These are phyloP conservation scores for Harringtonia aguacate DNA, from an alignment of 2,329 filamentous ascomycete genomes.

Conservation along the genomic window DNA sequence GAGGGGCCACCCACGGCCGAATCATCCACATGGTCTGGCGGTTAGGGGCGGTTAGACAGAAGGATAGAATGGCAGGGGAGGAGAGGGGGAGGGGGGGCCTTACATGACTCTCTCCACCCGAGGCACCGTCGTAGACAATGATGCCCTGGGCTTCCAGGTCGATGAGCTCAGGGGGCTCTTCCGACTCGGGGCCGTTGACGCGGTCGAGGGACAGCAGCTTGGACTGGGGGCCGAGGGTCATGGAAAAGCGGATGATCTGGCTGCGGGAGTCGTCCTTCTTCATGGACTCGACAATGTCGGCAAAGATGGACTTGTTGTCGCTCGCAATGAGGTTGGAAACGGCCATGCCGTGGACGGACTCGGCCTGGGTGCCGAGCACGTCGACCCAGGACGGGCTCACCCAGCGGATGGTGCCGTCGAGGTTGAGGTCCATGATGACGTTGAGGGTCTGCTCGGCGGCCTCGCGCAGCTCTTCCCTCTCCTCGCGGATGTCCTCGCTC, in stretches of 20 bases:
- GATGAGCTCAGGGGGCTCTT: constrained; percentile 40
- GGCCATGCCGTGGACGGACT: constrained; percentile 61
- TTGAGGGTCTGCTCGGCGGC: constrained; percentile 95
- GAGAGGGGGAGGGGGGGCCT: constrained; percentile 21
- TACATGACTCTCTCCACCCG: constrained; percentile 84
- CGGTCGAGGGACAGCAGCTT: constrained; percentile 43
- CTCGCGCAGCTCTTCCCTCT: constrained; percentile 87
- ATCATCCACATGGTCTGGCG: constrained; percentile 98
- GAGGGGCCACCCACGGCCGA: constrained; percentile 74
- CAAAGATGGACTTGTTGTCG: constrained; percentile 70
- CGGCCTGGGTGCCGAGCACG: constrained; percentile 70
- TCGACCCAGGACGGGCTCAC: constrained; percentile 94
- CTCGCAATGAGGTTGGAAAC: constrained; percentile 72
- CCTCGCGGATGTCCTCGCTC: constrained; percentile 84
- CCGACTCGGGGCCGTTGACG: constrained; percentile 23
- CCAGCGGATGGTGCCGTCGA: constrained; percentile 88
- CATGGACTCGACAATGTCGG: constrained; percentile 78
- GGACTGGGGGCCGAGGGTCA: constrained; percentile 59
- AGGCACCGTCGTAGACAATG: constrained; percentile 87
- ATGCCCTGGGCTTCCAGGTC: constrained; percentile 94
- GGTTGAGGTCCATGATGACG: constrained; percentile 85
- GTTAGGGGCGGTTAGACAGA: background rate
- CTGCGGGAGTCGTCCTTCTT: constrained; percentile 87
- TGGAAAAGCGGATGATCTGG: constrained; percentile 74
- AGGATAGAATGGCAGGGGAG: too few species aligned